Conservation (phyloP, 768 basidiomycete species). For the Atractiella rhizophila region DNA sequence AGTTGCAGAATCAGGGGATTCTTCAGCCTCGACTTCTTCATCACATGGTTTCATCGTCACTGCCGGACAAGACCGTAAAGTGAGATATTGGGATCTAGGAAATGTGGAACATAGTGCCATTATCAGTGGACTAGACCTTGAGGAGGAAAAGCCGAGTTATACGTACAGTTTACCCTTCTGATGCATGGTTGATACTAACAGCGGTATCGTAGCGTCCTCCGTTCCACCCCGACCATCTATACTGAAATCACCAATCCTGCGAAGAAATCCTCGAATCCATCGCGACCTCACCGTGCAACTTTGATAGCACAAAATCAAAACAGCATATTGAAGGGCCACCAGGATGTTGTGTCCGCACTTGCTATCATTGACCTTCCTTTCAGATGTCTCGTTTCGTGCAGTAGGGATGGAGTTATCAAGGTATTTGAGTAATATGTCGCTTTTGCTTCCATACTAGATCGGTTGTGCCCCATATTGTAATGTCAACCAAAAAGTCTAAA, state of each 20-base stretch:
- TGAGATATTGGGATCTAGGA: slow-evolving; percentile 68
- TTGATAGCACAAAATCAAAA: slow-evolving; percentile 61
- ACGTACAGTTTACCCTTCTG: slow-evolving; percentile 27
- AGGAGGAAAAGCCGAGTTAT: slow-evolving; percentile 49
- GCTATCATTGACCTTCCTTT: slow-evolving; percentile 78
- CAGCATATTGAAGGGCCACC: slow-evolving; percentile 58
- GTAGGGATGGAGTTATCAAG: slow-evolving; percentile 67
- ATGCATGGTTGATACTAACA: slow-evolving; percentile 17
- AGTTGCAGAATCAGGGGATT: slow-evolving; percentile 8
- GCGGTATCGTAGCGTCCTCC: slow-evolving; percentile 21
- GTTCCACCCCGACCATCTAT: slow-evolving; percentile 26
- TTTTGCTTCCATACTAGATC: too few species aligned
- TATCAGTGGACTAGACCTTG: slow-evolving; percentile 51
- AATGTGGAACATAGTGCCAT: slow-evolving; percentile 47
- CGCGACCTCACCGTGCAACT: slow-evolving; percentile 32
- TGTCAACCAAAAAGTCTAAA: too few species aligned
- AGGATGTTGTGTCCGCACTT: slow-evolving; percentile 66
- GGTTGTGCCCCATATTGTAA: too few species aligned
- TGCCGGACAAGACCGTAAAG: slow-evolving; percentile 67
- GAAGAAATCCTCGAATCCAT: slow-evolving; percentile 13
- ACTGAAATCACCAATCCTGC: slow-evolving; percentile 30
- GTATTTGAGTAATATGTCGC: slow-evolving; percentile 29
- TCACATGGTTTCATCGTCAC: slow-evolving; percentile 51
- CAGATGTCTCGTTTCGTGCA: slow-evolving; percentile 76
- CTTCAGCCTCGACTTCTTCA: neutral